These are phyloP conservation scores for Trypanosomatidae sp. DNA, from an alignment of 208 protist genomes.

Conservation along the genomic window DNA sequence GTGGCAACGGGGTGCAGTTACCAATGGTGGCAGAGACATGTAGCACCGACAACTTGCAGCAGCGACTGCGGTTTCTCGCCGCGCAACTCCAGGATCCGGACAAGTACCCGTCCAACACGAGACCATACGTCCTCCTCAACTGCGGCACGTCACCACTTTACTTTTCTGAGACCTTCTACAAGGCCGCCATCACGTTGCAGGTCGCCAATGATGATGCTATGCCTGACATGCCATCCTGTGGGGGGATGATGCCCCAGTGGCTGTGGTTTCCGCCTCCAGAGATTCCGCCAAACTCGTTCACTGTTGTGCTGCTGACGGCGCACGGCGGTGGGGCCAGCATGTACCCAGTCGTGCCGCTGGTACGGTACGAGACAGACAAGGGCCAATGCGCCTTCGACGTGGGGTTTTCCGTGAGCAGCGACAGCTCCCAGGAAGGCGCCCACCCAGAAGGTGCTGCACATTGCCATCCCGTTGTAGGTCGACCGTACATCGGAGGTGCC, in stretches of 20 bases:
- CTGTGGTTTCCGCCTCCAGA: slow-evolving; percentile 45
- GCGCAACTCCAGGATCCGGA: slow-evolving; percentile 11
- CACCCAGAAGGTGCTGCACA: background rate
- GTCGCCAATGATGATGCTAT: background rate
- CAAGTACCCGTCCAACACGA: slow-evolving; percentile 3
- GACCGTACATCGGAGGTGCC: slow-evolving; percentile 11
- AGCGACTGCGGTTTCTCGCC: slow-evolving; percentile 21
- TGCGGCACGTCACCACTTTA: slow-evolving; percentile 43
- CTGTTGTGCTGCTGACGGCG: slow-evolving; percentile 23
- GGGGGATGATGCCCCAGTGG: slow-evolving; percentile 28
- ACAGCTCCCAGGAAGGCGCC: background rate
- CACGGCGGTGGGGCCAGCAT: background rate
- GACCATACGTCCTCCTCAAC: slow-evolving; percentile 40
- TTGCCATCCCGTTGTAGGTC: slow-evolving; percentile 13
- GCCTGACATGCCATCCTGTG: background rate
- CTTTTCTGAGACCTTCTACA: slow-evolving; percentile 31
- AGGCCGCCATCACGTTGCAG: background rate
- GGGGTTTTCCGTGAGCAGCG: background rate
- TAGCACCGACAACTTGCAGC: slow-evolving; percentile 30
- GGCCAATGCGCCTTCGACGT: slow-evolving; percentile 37
- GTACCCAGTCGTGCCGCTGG: background rate
- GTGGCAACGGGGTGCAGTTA: slow-evolving; percentile 3
- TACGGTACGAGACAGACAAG: slow-evolving; percentile 44
- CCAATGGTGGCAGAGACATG: slow-evolving; percentile 26
- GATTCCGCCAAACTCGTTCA: slow-evolving; percentile 39